Conservation (phyloP, 345 rosid species). For the Dipteronia dyeriana region DNA sequence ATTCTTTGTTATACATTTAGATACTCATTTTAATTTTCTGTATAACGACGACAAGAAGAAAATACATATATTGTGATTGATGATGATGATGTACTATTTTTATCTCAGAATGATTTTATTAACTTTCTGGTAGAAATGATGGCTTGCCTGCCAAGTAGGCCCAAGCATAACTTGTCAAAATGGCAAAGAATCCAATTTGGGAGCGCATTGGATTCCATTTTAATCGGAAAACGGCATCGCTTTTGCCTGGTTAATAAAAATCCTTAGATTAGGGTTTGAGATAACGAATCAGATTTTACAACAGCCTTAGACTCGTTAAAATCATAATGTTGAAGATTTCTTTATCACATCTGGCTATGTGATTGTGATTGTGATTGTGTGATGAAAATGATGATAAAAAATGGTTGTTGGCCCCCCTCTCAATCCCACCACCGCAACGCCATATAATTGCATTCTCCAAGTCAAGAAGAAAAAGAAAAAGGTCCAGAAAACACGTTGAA, state of each 20-base stretch:
- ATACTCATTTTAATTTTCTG: too few relatives aligned
- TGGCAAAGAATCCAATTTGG: conserved; percentile 33
- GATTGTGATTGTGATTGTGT: not conserved
- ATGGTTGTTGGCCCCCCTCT: not conserved
- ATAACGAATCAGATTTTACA: not conserved
- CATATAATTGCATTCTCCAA: not conserved
- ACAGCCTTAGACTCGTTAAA: too few relatives aligned
- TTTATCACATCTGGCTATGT: not conserved
- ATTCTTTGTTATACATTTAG: too few relatives aligned
- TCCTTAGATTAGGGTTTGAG: not conserved
- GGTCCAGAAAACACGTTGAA: not conserved
- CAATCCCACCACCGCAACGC: not conserved
- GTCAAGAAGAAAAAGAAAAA: not conserved
- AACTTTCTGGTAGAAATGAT: not conserved
- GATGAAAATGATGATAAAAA: not conserved
- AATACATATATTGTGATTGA: too few relatives aligned
- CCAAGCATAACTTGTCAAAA: conserved; percentile 23
- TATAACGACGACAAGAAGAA: too few relatives aligned
- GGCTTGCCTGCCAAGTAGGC: not conserved
- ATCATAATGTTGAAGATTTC: not conserved
- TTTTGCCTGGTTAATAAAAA: conserved; percentile 2
- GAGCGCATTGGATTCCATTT: conserved; percentile 17
- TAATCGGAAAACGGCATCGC: conserved; percentile 14
- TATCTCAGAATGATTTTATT: not conserved
- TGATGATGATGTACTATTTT: not conserved